Base-by-base conservation (phyloP, 2,329 filamentous ascomycete species). In the Neofusicoccum laricinum region DNA sequence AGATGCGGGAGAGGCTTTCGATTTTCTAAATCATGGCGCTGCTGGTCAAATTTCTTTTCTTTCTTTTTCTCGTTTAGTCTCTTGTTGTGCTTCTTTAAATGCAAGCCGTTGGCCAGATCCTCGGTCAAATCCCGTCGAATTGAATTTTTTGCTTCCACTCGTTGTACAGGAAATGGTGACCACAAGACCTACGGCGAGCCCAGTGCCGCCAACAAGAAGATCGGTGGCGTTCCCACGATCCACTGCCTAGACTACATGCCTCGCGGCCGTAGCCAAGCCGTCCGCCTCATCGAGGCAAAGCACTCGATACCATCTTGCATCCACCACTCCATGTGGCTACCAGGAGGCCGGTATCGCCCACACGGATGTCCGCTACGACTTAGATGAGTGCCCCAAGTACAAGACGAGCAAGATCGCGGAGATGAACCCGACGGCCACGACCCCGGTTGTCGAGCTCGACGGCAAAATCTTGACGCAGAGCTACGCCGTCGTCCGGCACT, bases 171-270 rank as follows among this genome's bases (percentile, higher is more conserved):
- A 32, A 25, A 49, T 49, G 21, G 19, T 49, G 19, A 49, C 46
- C 21, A 32, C 21, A 69, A 66, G n/a, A n/a, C n/a, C n/a, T n/a
- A n/a, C n/a, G n/a, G n/a, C n/a, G n/a, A 7, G 46, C 66, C 69
- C 21, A 64, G 67, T 63, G 65, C 67, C 21, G 69, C 67, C 48
- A 75, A 75, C 67, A 67, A 70, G 38, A 71, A 69, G 45, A 72
- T 75, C 46, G 72, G 73, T n/a, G 72, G 72, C 45, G 66, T 75
- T n/a, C 72, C 75, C 7, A 70, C 67, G 3, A 69, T 72, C 17
- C 70, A 74, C 61, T 75, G 75, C 66, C 71, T 72, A 55, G 71
- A 75, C 65, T 75, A 72, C 63, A 65, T 69, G 41, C 75, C 71
- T 19, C 68, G 70, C 14, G 73, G 73, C 21, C 68, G 72, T 11